phyloP scores from a whole-genome alignment of 805 yeast genomes.

The Pichia rugopelliculosa region DNA sequence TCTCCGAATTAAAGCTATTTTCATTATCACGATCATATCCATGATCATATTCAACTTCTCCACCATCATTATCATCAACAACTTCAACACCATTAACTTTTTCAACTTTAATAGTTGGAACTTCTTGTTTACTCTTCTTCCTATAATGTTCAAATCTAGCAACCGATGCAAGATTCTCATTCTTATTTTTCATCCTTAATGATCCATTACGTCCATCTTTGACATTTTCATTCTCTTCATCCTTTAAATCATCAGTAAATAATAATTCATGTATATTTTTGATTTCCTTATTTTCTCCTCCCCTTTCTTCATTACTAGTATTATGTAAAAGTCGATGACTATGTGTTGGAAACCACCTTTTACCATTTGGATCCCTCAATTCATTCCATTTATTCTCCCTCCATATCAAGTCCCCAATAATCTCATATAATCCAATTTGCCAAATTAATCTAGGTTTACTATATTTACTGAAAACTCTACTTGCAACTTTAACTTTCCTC shows the following conservation, averaged over 20 bases:
- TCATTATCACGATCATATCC: no score
- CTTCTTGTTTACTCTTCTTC: slow-evolving; percentile 8
- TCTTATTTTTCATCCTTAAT: slow-evolving; percentile 17
- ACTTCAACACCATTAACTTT: not conserved
- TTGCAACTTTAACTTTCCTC: slow-evolving; percentile 46
- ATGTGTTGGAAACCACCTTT: slow-evolving; percentile 38
- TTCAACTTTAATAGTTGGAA: slow-evolving; percentile 8
- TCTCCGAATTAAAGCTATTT: no score
- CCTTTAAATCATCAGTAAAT: slow-evolving; percentile 7
- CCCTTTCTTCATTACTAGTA: not conserved
- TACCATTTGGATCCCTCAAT: slow-evolving; percentile 37
- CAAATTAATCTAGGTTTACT: slow-evolving; percentile 43
- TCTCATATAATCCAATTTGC: slow-evolving; percentile 59
- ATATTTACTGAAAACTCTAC: slow-evolving; percentile 50
- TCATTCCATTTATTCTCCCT: slow-evolving; percentile 48
- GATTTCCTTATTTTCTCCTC: not conserved
- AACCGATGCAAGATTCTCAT: slow-evolving; percentile 22
- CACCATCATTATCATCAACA: not conserved
- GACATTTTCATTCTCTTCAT: slow-evolving; percentile 9
- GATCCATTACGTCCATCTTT: slow-evolving; percentile 13
- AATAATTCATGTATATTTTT: slow-evolving; percentile 4
- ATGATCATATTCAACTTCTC: no score
- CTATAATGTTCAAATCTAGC: slow-evolving; percentile 24
- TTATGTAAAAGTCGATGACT: not conserved
- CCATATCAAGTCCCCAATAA: slow-evolving; percentile 52